Evolutionary conservation across 768 basidiomycete genomes (phyloP), one percentile per base, ranked within the genome.

Genomic region (Leccinum arenicola): DNA sequence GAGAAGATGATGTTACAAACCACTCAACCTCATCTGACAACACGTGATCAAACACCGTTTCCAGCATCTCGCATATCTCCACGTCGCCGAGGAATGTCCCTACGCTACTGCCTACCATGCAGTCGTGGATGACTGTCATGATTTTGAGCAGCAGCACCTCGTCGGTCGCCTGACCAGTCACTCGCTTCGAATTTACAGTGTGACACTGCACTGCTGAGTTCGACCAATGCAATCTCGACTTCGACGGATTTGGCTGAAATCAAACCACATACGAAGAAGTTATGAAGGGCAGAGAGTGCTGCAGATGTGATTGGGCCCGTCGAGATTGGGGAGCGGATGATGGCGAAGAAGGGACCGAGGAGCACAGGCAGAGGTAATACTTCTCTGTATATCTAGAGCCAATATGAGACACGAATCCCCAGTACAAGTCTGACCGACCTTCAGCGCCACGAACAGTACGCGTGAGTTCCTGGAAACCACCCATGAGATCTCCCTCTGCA

Each of bases 181-280:
- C 92, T 96, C 6, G 93, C 92, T 75, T 98, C 96, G 69, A 99
- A 99, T 76, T 96, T 95, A 81, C 96, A 98, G 68, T 93, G 93
- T 6, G 96, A 93, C 12, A 95, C 84, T 0, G 96, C 87, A 59
- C 84, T 88, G 72, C 95, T 95, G 59, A 97, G 81, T 61, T 93
- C 91, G 17, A 86, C 79, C 53, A 98, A 81, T 6, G 89, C 89
- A 55, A 76, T 70, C 62, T 87, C 82, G 61, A 95, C 74, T 38
- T 79, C 76, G 52, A 79, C 61, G 47, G 89, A 83, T 40, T 76
- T 70, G 14, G 82, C 75, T 10, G 78, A 80, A 52, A 96, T 84
- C 68, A 95, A 78, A 25, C 85, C 84, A 68, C 84, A 91, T 48
- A 85, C 78, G 72, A 98, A 92, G 78, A 98, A 89, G 65, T 81